phyloP scores from a whole-genome alignment of 371 early-diverging fungal species.

The Capillidium heterosporum region DNA sequence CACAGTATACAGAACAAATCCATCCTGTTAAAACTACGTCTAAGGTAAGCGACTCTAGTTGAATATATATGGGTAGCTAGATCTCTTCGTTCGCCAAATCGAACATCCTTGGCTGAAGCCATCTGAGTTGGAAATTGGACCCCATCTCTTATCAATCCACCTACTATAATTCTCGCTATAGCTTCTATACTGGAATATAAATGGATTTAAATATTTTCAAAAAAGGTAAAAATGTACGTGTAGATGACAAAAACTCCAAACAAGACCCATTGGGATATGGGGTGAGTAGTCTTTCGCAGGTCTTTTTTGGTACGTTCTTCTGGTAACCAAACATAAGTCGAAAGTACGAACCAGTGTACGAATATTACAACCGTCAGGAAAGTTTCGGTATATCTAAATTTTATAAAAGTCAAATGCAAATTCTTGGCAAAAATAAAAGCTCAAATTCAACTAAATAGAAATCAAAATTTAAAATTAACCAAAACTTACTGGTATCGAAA shows the following conservation, averaged over 20 bases:
- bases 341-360: not conserved
- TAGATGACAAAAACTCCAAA: not conserved
- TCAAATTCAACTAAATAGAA: not conserved
- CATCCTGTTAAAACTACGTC: not conserved
- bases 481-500: not conserved
- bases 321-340: not conserved
- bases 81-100: not conserved
- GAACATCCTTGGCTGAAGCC: not conserved
- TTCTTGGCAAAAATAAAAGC: not conserved
- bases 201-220: not conserved
- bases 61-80: not conserved
- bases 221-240: not conserved
- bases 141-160: not conserved
- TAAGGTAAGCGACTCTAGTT: not conserved
- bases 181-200: not conserved
- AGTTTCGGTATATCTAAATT: not conserved
- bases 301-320: not conserved
- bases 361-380: not conserved
- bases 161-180: conserved; percentile 3
- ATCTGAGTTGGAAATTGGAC: not conserved
- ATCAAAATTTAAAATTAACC: not conserved
- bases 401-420: not conserved
- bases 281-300: not conserved
- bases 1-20: conserved; percentile 1
- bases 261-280: not conserved